phyloP scores from a whole-genome alignment of 257 asterid genomes.

The Paulownia fortunei region DNA sequence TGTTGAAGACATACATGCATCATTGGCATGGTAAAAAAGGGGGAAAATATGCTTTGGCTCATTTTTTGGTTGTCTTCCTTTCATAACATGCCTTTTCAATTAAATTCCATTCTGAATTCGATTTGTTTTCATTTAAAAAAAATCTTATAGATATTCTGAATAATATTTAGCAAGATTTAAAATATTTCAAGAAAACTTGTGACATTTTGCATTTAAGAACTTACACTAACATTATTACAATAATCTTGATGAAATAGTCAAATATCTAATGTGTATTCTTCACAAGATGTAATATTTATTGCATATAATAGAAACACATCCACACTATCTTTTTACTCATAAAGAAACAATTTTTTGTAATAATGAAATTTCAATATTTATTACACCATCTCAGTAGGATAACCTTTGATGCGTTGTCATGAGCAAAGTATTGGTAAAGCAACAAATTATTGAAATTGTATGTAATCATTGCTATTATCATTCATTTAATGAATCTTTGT shows the following conservation, averaged over 20 bases:
- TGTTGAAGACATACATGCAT: background rate
- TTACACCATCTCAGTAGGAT: background rate
- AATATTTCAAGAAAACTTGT: background rate
- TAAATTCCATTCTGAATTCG: background rate
- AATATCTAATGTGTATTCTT: background rate
- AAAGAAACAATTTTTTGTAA: background rate
- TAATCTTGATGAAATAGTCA: background rate
- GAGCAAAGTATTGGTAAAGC: background rate
- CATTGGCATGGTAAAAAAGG: no score
- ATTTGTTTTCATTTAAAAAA: background rate
- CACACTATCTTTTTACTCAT: background rate
- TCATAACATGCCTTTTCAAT: background rate
- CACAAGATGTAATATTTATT: background rate
- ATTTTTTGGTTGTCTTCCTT: background rate
- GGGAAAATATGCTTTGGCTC: background rate
- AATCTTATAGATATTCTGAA: background rate
- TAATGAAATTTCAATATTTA: slow-evolving; percentile 5
- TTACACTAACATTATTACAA: background rate
- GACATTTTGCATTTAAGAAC: background rate
- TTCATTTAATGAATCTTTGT: background rate
- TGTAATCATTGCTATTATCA: slow-evolving; percentile 13
- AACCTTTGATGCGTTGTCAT: background rate
- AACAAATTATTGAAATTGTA: background rate
- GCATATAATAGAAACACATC: background rate
- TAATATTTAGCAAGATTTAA: background rate